Evolutionary conservation across 2,329 filamentous ascomycete species (phyloP), one percentile per base, ranked within the genome.

Genomic region (Neofusicoccum umdonicola): DNA sequence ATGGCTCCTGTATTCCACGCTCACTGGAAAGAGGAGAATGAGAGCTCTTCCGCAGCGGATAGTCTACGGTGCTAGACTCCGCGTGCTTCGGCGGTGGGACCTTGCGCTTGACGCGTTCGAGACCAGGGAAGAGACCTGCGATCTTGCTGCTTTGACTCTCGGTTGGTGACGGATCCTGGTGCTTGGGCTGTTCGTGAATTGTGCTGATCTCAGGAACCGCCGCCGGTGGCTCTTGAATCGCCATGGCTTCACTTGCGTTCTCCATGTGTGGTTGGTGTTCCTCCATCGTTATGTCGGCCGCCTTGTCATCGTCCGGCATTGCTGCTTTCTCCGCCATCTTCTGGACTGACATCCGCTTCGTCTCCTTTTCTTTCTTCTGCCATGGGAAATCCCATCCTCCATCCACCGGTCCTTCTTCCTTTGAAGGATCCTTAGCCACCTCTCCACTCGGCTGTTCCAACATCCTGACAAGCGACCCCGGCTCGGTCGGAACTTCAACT

Each of bases 91-190:
- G 71, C 50, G 76, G 72, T 45, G 75, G 74, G 19, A 70, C 69
- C 65, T 74, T 71, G 52, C 76, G 74, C 63, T 79, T 78, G 42
- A 67, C 63, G 3, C 67, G 66, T 57, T 72, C 68, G 12, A 70
- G 51, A 13, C 62, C 67, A 17, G 69, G 60, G 47, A 65, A 65
- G 6, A 68, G 44, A 11, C 11, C 42, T 13, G 64, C 41, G 27
- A 63, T 19, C 50, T 69, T 69, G 50, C 60, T 58, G 27, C 41
- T 12, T n/a, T 62, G 57, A 35, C 57, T 50, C 5, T 48, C 57
- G 11, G 31, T 44, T 13, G 54, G 41, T 13, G 54, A 58, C 2
- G 41, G 15, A 5, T 19, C 19, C 3, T 44, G 27, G 9, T 35
- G 39, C 27, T n/a, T 17, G 9, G 39, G 17, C 13, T 31, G 37